Evolutionary conservation across 129 eudicot genomes (phyloP), one percentile per base, ranked within the genome.

Genomic region (Scalesia atractyloides): DNA sequence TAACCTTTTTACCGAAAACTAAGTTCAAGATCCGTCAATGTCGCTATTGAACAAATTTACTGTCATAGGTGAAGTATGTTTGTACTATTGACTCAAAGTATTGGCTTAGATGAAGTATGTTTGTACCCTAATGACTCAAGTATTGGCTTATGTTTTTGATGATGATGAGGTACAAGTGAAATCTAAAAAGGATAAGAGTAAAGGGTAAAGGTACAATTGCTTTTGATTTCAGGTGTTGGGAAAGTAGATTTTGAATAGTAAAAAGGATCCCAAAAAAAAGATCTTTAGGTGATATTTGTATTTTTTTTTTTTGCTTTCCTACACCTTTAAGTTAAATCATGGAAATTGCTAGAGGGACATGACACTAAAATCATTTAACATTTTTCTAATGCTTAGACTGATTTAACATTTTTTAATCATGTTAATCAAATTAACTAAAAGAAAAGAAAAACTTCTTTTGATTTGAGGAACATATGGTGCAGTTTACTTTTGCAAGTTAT

Each of bases 201-300:
- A 26, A 66, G 26, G 56, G n/a, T 15, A 74, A 74, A 53, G 15
- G n/a, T 14, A 19, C 7, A 66, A 37, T 10, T 50, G 65, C 70
- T 60, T 77, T 77, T 77, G 66, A 71, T 77, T 20, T 30, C 3
- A 30, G 34, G 34, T 30, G 76, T 50, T 69, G 65, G 70, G 18
- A 69, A 77, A 77, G 71, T 61, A 49, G 44, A 1, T 66, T 22
- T 37, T 41, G 9, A 22, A 57, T 22, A 57, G 73, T 37, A 66
- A 65, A 24, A 69, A 48, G 70, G 71, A 49, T 39, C 24, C 48
- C 19, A 22, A 69, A 69, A 69, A 47, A 41, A 17, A 12, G 48
- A 69, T 70, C 66, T n/a, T 69, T 5, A 70, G 22, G 71, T 76
- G 57, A 69, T 50, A 19, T 47, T 77, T 24, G 54, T 69, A 20